Percentiles rank a stretch among this genome's conserved stretches.
Conservation (phyloP, 2,329 filamentous ascomycete genomes). For the Fusarium penzigii region DNA sequence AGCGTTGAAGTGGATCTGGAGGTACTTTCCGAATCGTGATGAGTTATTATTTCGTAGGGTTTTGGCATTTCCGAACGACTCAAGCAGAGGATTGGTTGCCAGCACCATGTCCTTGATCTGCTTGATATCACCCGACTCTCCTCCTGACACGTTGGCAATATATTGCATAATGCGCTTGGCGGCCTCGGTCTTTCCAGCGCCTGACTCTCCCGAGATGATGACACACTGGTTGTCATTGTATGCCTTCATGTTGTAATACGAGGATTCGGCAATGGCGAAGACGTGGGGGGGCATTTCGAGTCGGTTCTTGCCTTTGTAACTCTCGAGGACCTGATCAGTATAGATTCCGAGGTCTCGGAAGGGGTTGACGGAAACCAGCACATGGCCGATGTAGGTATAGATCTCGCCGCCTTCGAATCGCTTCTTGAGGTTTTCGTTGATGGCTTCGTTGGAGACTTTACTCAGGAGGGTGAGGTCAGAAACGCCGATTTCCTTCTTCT, state of each 20-base stretch:
- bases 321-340: slow-evolving; percentile 88
- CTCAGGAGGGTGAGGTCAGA: slow-evolving; percentile 96
- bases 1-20: slow-evolving; percentile 93
- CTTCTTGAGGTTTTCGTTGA: slow-evolving; percentile 99
- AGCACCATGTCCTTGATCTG: slow-evolving; percentile 99
- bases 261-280: slow-evolving; percentile 92
- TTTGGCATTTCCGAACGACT: slow-evolving; percentile 98
- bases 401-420: slow-evolving; percentile 97
- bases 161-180: slow-evolving; percentile 99
- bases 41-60: slow-evolving; percentile 98
- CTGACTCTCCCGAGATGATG: slow-evolving; percentile 98
- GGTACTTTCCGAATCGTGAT: slow-evolving; percentile 95
- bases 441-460: slow-evolving; percentile 98
- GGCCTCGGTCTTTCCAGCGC: slow-evolving; percentile 96
- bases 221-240: slow-evolving; percentile 99
- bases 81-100: slow-evolving; percentile 93
- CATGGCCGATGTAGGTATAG: slow-evolving; percentile 99
- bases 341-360: slow-evolving; percentile 98
- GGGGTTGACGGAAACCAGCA: slow-evolving; percentile 97
- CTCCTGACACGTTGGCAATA: slow-evolving; percentile 94
- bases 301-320: slow-evolving; percentile 95
- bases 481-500: slow-evolving; percentile 99
- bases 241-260: slow-evolving; percentile 99
- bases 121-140: slow-evolving; percentile 82
- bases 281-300: slow-evolving; percentile 95